phyloP scores from a whole-genome alignment of 2,329 filamentous ascomycete genomes.

The Aspergillus vadensis region DNA sequence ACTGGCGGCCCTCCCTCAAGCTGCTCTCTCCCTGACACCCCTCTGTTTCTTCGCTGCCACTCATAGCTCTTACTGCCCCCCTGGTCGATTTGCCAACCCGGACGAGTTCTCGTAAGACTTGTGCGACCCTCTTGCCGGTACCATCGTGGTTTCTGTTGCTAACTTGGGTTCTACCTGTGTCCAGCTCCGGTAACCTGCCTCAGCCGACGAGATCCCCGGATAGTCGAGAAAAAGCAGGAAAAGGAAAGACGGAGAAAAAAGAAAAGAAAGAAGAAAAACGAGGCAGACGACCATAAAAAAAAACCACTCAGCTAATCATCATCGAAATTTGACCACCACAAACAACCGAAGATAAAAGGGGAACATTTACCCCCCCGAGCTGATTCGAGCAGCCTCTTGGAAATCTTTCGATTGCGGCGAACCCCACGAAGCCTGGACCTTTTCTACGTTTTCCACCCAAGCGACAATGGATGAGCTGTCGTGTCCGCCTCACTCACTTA shows the following conservation, averaged over 20 bases:
- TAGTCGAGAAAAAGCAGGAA: constrained; percentile 6
- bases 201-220: background rate
- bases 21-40: background rate
- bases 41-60: background rate
- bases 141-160: constrained; percentile 6
- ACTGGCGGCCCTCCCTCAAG: background rate
- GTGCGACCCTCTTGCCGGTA: constrained; percentile 1
- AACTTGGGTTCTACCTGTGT: constrained; percentile 8
- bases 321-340: background rate
- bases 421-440: background rate
- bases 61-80: background rate
- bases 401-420: constrained; percentile 3
- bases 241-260: constrained; percentile 6
- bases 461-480: constrained; percentile 39
- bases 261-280: background rate
- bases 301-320: background rate
- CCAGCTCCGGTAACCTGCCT: constrained; percentile 5
- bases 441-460: constrained; percentile 14
- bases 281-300: too few species aligned
- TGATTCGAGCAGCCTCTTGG: background rate
- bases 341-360: background rate
- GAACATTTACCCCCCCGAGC: background rate
- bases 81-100: background rate
- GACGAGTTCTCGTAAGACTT: constrained; percentile 3
- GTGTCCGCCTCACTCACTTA: constrained; percentile 29